Evolutionary conservation across 1,284 basidiomycete genomes (phyloP), one percentile per base, ranked within the genome.

Genomic region (Ganoderma lucidum): DNA sequence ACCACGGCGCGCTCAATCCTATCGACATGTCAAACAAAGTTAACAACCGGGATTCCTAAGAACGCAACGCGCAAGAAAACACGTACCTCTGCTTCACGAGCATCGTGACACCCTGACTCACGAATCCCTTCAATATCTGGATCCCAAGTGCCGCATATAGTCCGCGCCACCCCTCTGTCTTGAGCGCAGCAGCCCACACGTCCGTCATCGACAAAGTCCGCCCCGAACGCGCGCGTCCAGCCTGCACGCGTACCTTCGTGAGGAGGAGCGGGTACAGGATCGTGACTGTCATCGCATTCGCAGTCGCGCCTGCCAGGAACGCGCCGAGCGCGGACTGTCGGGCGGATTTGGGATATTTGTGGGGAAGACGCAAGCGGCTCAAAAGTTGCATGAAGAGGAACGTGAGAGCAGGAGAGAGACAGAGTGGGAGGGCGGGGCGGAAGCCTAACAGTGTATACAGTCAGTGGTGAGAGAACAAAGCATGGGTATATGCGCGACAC

Each of bases 61-160:
- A 28, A 61, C 14, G 6, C 5, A 28, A 45, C 17, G 15, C 5
- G 30, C 15, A 1, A 55, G 23, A 0, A 61, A n/a, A 14, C 42
- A 67, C 74, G 59, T 39, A 83, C 86, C 87, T 80, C 73, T 87
- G 85, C 77, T 89, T 89, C 23, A 88, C 83, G 73, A 88, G 77
- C 78, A 88, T 86, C 8, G 87, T 87, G 5, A 88, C 82, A 0
- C 87, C 87, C 74, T 88, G 87, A 70, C 81, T 86, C 37, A 89
- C 76, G 64, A 88, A 86, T 0, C 85, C 87, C 75, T 88, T 89
- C 64, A 86, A 39, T 14, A 88, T 80, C 75, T 88, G 86, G 69
- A 82, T 83, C n/a, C 83, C 79, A 14, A 88, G 78, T 5, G 86
- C 87, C 75, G 87, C 86, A 71, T 88, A 88, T 35, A 88, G 73